phyloP scores from a whole-genome alignment of 805 yeast genomes.

The Hanseniaspora mollemarum region DNA sequence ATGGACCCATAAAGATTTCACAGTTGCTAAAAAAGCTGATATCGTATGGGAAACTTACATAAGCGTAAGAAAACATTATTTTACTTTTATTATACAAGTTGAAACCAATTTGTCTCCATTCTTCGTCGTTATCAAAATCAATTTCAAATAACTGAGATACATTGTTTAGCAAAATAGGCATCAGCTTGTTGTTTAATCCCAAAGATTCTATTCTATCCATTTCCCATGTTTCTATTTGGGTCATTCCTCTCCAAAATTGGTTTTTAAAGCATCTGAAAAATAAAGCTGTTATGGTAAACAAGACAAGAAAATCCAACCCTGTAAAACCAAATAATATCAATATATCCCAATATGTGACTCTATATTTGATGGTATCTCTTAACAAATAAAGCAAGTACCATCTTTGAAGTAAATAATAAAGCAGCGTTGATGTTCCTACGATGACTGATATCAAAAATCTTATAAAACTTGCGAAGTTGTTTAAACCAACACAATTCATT shows the following conservation, averaged over 20 bases:
- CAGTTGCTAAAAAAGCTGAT: constrained; percentile 49
- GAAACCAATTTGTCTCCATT: constrained; percentile 1
- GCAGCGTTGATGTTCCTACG: constrained; percentile 39
- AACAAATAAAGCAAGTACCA: constrained; percentile 37
- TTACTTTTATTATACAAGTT: constrained; percentile 17
- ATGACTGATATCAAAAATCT: constrained; percentile 63
- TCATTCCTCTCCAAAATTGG: constrained; percentile 51
- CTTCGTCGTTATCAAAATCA: constrained; percentile 17
- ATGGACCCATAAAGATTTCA: constrained; percentile 43
- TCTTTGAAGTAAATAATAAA: constrained; percentile 34
- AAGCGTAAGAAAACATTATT: constrained; percentile 44
- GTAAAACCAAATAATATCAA: constrained; percentile 43
- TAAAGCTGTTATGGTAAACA: constrained; percentile 47
- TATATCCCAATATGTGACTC: constrained; percentile 43
- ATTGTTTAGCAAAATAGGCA: constrained; percentile 37
- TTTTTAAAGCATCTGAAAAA: constrained; percentile 50
- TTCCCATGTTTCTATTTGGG: constrained; percentile 92
- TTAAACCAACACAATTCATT: constrained; percentile 73
- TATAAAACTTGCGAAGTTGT: constrained; percentile 66
- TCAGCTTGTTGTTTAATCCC: constrained; percentile 41
- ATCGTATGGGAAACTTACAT: constrained; percentile 74
- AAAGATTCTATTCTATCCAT: constrained; percentile 65
- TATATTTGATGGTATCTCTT: constrained; percentile 45
- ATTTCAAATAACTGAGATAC: constrained; percentile 33
- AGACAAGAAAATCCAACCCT: constrained; percentile 49